Evolutionary conservation across 108 stramenopile species (phyloP), one percentile per base, ranked within the genome.

Genomic region (Phaeodactylum tricornutum): DNA sequence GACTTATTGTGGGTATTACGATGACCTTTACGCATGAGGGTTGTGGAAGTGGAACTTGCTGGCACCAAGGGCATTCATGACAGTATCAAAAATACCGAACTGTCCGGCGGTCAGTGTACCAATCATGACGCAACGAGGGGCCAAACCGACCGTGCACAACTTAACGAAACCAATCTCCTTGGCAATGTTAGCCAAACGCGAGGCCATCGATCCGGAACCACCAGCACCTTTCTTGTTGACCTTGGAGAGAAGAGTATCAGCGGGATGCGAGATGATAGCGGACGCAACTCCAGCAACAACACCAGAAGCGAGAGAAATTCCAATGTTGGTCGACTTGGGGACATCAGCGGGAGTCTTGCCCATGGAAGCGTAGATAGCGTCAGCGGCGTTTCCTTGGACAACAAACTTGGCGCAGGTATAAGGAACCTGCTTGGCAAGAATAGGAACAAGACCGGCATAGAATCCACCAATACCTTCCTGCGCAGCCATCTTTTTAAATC

Each of bases 401-500:
- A 95, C 93, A 51, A 99, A 97, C 74, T 99, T 99, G 43, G 93
- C 93, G 88, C 95, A 95, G 53, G 98, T 99, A 91, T 97, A 97
- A 25, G 98, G 98, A 62, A 99, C 76, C 72, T 99, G 98, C 78
- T 96, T 96, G 64, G 90, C 80, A 51, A 95, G 75, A 57, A 99
- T 96, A 56, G 98, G 98, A 39, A 71, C 35, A 58, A 99, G 86
- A 50, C 96, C 96, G 29, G 86, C 72, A 81, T 96, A 99, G 72
- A 99, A 97, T 48, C 96, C 98, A 9, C 72, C 71, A 54, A 96
- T 54, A 43, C 90, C 90, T 48, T 92, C 90, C 21, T 71, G 48
- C 66, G 59, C 71, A 35, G 83, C 45, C 78, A 99, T 88, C 76
- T 94, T 92, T 21, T 50, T 60, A 54, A 94, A 82, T 32, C 94